Percentiles rank a stretch among this genome's conserved stretches.
phyloP scores from a whole-genome alignment of 2,329 filamentous ascomycete genomes.

The Pseudovirgaria hyperparasitica region DNA sequence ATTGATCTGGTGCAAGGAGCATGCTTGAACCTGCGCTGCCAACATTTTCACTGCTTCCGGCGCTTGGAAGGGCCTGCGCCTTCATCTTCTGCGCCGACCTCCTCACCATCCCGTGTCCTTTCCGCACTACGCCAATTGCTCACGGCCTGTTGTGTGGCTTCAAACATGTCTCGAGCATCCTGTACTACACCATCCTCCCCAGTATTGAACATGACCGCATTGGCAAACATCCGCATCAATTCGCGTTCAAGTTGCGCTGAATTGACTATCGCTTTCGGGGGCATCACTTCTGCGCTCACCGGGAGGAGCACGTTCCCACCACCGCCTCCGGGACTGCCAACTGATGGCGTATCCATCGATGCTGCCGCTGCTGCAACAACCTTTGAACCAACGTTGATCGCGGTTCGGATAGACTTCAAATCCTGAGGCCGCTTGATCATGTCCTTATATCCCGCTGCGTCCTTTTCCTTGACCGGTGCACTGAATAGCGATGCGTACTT shows the following conservation, averaged over 20 bases:
- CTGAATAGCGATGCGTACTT: slow-evolving; percentile 40
- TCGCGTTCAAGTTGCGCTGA: slow-evolving; percentile 86
- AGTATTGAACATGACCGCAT: slow-evolving; percentile 96
- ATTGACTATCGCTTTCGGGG: slow-evolving; percentile 85
- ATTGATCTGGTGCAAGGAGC: too few species aligned
- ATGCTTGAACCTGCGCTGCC: too few species aligned
- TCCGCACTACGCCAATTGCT: slow-evolving; percentile 66
- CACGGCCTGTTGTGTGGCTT: slow-evolving; percentile 70
- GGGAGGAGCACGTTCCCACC: slow-evolving; percentile 36
- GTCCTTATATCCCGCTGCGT: slow-evolving; percentile 38
- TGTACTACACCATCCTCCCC: slow-evolving; percentile 83
- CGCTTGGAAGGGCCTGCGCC: too few species aligned
- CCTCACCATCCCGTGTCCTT: slow-evolving; percentile 16
- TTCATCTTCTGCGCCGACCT: slow-evolving; percentile 6
- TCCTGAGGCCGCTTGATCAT: slow-evolving; percentile 40
- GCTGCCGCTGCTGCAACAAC: slow-evolving; percentile 42
- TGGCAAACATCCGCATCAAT: slow-evolving; percentile 91
- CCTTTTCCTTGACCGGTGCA: slow-evolving; percentile 34
- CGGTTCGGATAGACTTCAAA: slow-evolving; percentile 37
- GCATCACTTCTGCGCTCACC: slow-evolving; percentile 62
- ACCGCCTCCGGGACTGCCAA: slow-evolving; percentile 47
- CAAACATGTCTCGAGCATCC: slow-evolving; percentile 80
- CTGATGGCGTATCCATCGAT: slow-evolving; percentile 47
- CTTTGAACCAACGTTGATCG: slow-evolving; percentile 37
- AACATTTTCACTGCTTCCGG: too few species aligned